Conservation (phyloP, 2,329 filamentous ascomycete genomes). For the Mycosphaerella sp. region DNA sequence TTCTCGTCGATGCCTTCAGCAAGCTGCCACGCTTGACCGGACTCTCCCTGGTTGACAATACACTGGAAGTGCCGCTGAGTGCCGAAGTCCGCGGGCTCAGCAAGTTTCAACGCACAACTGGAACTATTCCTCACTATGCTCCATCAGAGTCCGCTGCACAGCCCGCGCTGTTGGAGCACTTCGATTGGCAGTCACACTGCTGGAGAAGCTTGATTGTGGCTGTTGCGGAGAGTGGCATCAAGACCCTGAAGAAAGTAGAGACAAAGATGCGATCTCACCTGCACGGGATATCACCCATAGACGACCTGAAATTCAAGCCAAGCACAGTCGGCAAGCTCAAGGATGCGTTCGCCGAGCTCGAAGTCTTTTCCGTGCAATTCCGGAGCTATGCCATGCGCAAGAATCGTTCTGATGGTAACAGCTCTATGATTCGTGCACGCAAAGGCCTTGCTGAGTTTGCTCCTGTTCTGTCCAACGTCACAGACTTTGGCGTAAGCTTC, state of each 20-base stretch:
- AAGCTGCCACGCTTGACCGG: slow-evolving; percentile 17
- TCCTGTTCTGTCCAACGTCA: slow-evolving; percentile 6
- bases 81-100: slow-evolving; percentile 20
- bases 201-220: slow-evolving; percentile 19
- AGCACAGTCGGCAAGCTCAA: slow-evolving; percentile 8
- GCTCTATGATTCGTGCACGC: slow-evolving; percentile 1
- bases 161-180: slow-evolving; percentile 8
- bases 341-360: slow-evolving; percentile 15
- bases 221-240: slow-evolving; percentile 18
- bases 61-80: slow-evolving; percentile 3
- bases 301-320: slow-evolving; percentile 18
- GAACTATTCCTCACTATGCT: slow-evolving; percentile 8
- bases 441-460: slow-evolving; percentile 12
- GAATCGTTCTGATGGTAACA: slow-evolving; percentile 1
- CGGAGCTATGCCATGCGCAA: slow-evolving; percentile 9
- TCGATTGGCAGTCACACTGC: slow-evolving; percentile 18
- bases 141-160: neutral
- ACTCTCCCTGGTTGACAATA: slow-evolving; percentile 15
- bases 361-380: slow-evolving; percentile 14
- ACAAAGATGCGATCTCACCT: slow-evolving; percentile 10
- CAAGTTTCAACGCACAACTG: slow-evolving; percentile 22
- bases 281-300: slow-evolving; percentile 11
- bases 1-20: slow-evolving; percentile 25
- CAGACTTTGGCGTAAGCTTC: slow-evolving; percentile 7
- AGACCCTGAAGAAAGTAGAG: slow-evolving; percentile 14